Base-by-base conservation (phyloP, 352 stramenopile species). In the Lagenidium giganteum region DNA sequence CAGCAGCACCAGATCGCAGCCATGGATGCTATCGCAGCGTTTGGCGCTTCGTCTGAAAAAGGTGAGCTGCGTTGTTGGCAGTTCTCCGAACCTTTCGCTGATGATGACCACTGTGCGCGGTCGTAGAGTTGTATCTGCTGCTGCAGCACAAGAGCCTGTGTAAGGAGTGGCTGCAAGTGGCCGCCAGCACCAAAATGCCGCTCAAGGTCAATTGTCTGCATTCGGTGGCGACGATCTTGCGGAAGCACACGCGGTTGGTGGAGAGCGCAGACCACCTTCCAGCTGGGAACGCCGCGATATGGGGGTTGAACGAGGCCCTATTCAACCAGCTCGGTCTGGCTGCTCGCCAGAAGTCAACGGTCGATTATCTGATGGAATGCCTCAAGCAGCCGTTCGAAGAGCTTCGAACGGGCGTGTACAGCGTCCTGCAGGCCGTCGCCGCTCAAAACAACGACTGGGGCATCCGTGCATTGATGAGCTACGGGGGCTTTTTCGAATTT, bases 401-500 rank as follows among this genome's bases (percentile, higher is more conserved):
- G 43, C 55, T 94, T 41, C 83, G 83, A 28, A 79, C 64, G 29
- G 80, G 72, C 0, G 67, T 91, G 5, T 94, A 85, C 45, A 65
- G 69, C 48, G 51, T 93, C 17, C 47, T 94, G 22, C 83, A 72
- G n/a, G 82, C 83, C 0, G 73, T 86, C n/a, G 80, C 78, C 6
- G 67, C 73, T 21, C 83, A 94, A 53, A 86, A 90, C 57, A 87
- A 64, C 37, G 61, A 76, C 20, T 94, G 79, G 79, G 78, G 80
- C 21, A 46, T 94, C 43, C 68, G 66, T 8, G 45, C 59, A 14
- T 30, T 94, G 47, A 57, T 74, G 7, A 78, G 70, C 9, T 92
- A 92, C 51, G 83, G 77, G 24, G 80, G 83, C 8, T 88, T 94
- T 42, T 80, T 91, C 36, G 83, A 94, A 58, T 94, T 88, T 47